A percentile compares a stretch with the other conserved stretches of the same genome.
Conservation (phyloP, 2,329 filamentous ascomycete genomes). For the Aspergillus piperis region DNA sequence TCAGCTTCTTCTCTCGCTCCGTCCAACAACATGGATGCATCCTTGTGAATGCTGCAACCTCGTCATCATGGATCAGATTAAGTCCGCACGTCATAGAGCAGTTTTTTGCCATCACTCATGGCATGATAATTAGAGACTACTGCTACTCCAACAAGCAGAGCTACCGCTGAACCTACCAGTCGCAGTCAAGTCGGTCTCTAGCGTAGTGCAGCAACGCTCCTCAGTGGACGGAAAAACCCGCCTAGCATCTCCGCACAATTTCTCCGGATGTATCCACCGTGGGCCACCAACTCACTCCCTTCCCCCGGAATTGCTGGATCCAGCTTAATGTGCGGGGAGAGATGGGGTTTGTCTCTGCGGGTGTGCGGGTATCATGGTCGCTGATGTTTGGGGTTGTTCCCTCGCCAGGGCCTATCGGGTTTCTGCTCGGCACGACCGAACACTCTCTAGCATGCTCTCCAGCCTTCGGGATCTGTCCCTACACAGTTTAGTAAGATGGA, state of each 20-base stretch:
- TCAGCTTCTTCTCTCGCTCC: not conserved
- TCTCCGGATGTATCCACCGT: conserved; percentile 20
- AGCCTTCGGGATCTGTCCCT: not conserved
- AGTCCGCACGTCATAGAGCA: not conserved
- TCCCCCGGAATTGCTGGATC: conserved; percentile 11
- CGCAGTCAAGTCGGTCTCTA: not conserved
- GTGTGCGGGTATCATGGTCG: conserved; percentile 2
- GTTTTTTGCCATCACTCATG: not conserved
- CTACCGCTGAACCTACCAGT: not conserved
- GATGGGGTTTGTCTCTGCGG: conserved; percentile 10
- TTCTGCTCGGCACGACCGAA: not conserved
- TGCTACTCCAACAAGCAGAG: not conserved
- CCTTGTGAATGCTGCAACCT: not conserved
- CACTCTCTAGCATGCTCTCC: not conserved
- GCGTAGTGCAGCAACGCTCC: not conserved
- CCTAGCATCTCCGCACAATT: conserved; percentile 13
- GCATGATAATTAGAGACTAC: not conserved
- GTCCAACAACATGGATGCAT: not conserved
- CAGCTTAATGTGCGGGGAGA: conserved; percentile 14
- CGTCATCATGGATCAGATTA: not conserved
- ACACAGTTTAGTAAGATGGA: not conserved
- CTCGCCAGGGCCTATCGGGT: not conserved
- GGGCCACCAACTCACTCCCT: not conserved
- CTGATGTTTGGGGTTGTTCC: conserved; percentile 4
- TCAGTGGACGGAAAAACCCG: conserved; percentile 22